Evolutionary conservation across 768 basidiomycete genomes (phyloP), one percentile per base, ranked within the genome.

Genomic region (Mrakia frigida): DNA sequence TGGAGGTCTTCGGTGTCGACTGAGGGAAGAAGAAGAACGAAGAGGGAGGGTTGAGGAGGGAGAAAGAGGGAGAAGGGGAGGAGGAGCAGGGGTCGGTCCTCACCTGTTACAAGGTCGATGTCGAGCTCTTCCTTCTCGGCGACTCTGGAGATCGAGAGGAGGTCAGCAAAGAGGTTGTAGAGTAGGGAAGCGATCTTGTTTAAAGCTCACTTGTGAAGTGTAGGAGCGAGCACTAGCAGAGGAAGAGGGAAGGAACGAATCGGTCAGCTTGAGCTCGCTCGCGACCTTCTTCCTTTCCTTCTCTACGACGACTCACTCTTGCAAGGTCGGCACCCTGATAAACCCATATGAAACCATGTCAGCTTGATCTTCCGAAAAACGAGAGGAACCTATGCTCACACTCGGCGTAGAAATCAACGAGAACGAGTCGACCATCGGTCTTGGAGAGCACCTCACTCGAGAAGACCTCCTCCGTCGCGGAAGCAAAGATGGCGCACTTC

Each of bases 371-470:
- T 11, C 18, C 3, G 7, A 25, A 2, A 18, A 23, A 28, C 41
- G 59, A 9, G 2, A 21, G 28, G 0, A 43, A 31, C 11, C 11
- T 2, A 21, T 50, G 77, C 81, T 74, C 59, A 80, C 79, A 28
- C 14, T 75, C 74, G 18, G 82, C 82, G 75, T 79, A 82, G 77
- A 82, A 82, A 75, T 82, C 82, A 13, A 82, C 82, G n/a, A 82
- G 80, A 28, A 81, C 77, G 74, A 70, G 33, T 68, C 70, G 70
- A 56, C 39, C 53, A 46, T 75, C 53, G 39, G 31, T 23, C n/a
- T 56, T 52, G 7, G 31, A 37, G 6, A 59, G 68, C 6, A 70
- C 74, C 18, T 60, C 43, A 23, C 13, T 41, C 3, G 33, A 13
- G 59, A 75, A 75, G 37, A 50, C 39, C 11, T 60, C 67, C 41